Base-by-base conservation (phyloP, 2,329 filamentous ascomycete genomes). In the Colletotrichum abscissum region DNA sequence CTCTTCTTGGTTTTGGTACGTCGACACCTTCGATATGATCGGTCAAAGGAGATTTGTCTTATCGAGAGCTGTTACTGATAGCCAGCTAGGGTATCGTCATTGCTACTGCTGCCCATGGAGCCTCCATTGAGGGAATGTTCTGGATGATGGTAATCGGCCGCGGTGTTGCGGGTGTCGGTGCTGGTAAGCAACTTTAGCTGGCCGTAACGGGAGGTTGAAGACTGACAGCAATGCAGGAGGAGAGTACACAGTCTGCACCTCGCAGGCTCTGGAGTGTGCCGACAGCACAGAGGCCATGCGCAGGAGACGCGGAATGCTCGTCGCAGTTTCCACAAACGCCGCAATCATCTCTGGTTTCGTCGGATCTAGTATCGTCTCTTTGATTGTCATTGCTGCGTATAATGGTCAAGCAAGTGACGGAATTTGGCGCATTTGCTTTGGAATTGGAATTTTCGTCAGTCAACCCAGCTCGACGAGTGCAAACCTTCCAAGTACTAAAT, bases 141-240 rank as follows among this genome's bases (percentile, higher is more conserved):
- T 87, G 86, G 86, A 87, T 87, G 82, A 82, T 88, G 81, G 86
- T 84, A 0, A 78, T 87, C 26, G 83, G 85, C 1, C 82, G 87
- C 33, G 86, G 86, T 2, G 80, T 87, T 24, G 83, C 84, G 14
- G 85, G 86, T 2, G 85, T 88, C 22, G 86, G 86, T 57, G 81
- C 84, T 4, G 86, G 84, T 76, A 68, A 68, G 77, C 72, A 1
- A 35, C n/a, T 4, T 26, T 0, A 19, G 11, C 19, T 5, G 2
- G 0, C 24, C 14, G 3, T 11, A 14, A n/a, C 16, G 5, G 33
- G 8, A 6, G 3, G 7, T 12, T 24, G 0, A 14, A 54, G n/a
- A 19, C 69, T 69, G n/a, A 74, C n/a, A 12, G 12, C 30, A 6
- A n/a, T 8, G 22, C 24, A 69, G 65, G 69, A 65, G 79, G 80